phyloP scores from a whole-genome alignment of 495 filamentous ascomycete species.

The Penicillium herquei region DNA sequence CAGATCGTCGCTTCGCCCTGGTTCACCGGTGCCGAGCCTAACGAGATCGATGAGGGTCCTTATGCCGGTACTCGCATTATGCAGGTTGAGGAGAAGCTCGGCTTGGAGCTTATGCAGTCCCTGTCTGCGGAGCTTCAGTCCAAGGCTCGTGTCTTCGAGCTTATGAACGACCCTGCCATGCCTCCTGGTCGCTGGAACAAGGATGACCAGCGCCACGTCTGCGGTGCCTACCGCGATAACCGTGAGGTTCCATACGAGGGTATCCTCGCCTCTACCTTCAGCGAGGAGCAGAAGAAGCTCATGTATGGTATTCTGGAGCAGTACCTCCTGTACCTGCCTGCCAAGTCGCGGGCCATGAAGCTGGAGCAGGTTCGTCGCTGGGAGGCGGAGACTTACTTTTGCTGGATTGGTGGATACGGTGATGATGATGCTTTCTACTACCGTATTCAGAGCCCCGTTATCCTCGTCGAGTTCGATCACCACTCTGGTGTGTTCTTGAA shows the following conservation, averaged over 20 bases:
- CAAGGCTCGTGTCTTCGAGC: conserved; percentile 54
- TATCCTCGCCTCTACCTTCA: conserved; percentile 44
- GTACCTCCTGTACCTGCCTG: conserved; percentile 64
- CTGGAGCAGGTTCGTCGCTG: conserved; percentile 49
- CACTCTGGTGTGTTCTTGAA: conserved; percentile 76
- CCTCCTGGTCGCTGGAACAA: conserved; percentile 69
- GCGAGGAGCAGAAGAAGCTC: conserved; percentile 44
- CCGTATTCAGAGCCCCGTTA: conserved; percentile 69
- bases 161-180: conserved; percentile 61
- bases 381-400: conserved; percentile 68
- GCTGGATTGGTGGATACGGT: conserved; percentile 69
- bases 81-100: conserved; percentile 60
- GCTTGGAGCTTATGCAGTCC: conserved; percentile 66
- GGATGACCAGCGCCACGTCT: conserved; percentile 70
- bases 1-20: conserved; percentile 66
- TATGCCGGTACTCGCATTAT: conserved; percentile 61
- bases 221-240: conserved; percentile 75
- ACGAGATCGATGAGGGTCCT: conserved; percentile 64
- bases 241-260: conserved; percentile 74
- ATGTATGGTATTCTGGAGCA: conserved; percentile 56
- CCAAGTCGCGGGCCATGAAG: conserved; percentile 45
- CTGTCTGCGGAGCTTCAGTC: conserved; percentile 46
- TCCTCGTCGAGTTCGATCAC: conserved; percentile 74
- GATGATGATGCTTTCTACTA: conserved; percentile 74
- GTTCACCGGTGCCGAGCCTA: conserved; percentile 78